These are phyloP conservation scores for Panaeolus cyanescens DNA, from an alignment of 768 basidiomycete species.

Conservation along the genomic window DNA sequence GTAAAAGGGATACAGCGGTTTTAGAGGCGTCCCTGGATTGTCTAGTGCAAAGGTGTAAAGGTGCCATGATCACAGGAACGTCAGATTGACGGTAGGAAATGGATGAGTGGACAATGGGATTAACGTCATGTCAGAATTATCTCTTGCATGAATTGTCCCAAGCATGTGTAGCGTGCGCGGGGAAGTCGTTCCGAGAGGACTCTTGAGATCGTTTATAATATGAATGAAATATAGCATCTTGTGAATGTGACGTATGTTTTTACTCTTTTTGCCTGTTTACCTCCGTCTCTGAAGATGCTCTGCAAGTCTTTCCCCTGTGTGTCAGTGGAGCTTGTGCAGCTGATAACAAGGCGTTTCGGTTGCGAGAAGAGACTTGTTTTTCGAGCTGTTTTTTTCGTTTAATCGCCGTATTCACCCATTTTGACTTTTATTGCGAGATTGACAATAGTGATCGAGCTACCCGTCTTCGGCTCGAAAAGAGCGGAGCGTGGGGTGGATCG, in stretches of 20 bases:
- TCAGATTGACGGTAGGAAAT: background rate
- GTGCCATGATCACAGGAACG: background rate
- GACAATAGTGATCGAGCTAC: background rate
- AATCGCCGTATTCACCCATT: slow-evolving; percentile 1
- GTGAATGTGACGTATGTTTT: background rate
- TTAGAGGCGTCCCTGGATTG: background rate
- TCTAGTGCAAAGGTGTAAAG: background rate
- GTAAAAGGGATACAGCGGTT: background rate
- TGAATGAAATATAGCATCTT: background rate
- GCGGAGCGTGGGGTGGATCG: slow-evolving; percentile 2
- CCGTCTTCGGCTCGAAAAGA: background rate
- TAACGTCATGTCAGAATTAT: background rate
- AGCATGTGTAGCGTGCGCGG: background rate
- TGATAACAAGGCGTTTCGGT: background rate
- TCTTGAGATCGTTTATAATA: background rate
- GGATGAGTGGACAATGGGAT: background rate
- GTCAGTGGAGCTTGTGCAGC: background rate
- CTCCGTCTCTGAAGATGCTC: background rate
- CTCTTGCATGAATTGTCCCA: background rate
- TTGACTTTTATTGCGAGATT: background rate
- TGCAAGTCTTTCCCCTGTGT: background rate
- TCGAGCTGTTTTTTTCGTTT: background rate
- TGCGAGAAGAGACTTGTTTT: background rate
- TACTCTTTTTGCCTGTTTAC: background rate
- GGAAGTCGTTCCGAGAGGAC: background rate